Evolutionary conservation across 202 grass and related monocot genomes (phyloP).

Genomic region (Eragrostis tef): DNA sequence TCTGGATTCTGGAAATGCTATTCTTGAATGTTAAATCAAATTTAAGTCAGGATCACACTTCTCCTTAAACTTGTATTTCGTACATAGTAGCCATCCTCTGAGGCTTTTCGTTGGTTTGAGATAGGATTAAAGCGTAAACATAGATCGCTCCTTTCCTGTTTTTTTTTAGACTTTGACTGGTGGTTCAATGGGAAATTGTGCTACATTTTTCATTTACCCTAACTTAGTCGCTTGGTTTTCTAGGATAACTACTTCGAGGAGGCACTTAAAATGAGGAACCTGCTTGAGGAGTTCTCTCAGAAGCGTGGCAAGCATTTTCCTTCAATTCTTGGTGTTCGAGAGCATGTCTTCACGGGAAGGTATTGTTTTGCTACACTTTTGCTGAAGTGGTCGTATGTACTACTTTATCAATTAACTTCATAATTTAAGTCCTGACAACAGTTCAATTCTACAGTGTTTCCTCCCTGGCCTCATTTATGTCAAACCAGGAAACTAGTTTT

Average conservation of each 20-base stretch:
- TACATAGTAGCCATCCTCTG: neutral
- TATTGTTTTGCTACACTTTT: slow-evolving; percentile 42
- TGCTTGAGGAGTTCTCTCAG: slow-evolving; percentile 85
- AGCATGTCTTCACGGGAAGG: slow-evolving; percentile 97
- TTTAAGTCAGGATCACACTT: neutral
- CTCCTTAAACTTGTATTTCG: neutral
- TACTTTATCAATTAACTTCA: slow-evolving; percentile 8
- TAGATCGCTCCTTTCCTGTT: slow-evolving; percentile 3
- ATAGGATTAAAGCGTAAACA: slow-evolving; percentile 13
- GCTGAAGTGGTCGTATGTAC: slow-evolving; percentile 12
- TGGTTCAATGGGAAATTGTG: neutral
- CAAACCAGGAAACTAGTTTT: slow-evolving; percentile 90
- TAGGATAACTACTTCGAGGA: slow-evolving; percentile 99
- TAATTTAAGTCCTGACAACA: slow-evolving; percentile 22
- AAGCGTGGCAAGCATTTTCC: slow-evolving; percentile 72
- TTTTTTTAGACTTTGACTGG: neutral
- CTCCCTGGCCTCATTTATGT: slow-evolving; percentile 91
- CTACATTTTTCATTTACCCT: slow-evolving; percentile 19
- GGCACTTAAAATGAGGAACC: slow-evolving; percentile 95
- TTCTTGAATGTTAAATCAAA: neutral
- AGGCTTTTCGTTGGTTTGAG: neutral
- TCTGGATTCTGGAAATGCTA: neutral
- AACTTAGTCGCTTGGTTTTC: slow-evolving; percentile 45
- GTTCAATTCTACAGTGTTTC: slow-evolving; percentile 70
- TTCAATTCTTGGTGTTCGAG: slow-evolving; percentile 93